phyloP scores from a whole-genome alignment of 768 basidiomycete genomes.

The Coprinopsis strossmayeri region DNA sequence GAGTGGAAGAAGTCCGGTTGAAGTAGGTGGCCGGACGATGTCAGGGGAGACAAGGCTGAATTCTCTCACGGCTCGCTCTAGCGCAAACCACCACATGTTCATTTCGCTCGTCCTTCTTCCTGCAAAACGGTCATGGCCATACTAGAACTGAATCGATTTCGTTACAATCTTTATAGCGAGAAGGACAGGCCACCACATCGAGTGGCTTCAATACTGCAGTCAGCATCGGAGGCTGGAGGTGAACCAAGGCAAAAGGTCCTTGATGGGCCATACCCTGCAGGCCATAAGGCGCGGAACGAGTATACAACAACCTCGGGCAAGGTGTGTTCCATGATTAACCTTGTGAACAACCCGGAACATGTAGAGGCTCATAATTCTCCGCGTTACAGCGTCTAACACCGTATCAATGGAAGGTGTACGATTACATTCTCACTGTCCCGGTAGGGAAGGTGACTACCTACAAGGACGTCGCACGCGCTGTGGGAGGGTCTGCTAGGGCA shows the following conservation, averaged over 20 bases:
- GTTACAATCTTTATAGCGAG: background rate
- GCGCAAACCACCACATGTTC: background rate
- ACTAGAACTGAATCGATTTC: background rate
- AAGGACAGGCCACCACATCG: background rate
- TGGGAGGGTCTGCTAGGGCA: conserved; percentile 60
- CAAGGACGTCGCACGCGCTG: conserved; percentile 40
- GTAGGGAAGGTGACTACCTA: conserved; percentile 50
- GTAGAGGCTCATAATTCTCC: background rate
- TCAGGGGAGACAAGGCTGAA: too few relatives aligned
- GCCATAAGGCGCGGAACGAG: conserved; percentile 18
- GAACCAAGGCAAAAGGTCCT: background rate
- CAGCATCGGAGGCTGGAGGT: background rate
- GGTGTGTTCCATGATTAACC: conserved; percentile 16
- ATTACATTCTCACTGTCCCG: conserved; percentile 43
- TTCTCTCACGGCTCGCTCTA: background rate
- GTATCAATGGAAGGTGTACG: conserved; percentile 59
- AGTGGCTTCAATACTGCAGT: background rate
- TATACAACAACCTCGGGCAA: conserved; percentile 30
- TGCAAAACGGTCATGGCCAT: background rate
- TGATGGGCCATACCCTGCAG: conserved; percentile 20
- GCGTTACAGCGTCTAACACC: conserved; percentile 36
- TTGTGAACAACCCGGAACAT: background rate
- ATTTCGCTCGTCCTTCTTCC: background rate
- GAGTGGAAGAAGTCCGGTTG: too few relatives aligned
- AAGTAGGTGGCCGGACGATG: too few relatives aligned